Evolutionary conservation across 352 stramenopile species (phyloP), one percentile per base, ranked within the genome.

Genomic region (Globisporangium cystogenes): DNA sequence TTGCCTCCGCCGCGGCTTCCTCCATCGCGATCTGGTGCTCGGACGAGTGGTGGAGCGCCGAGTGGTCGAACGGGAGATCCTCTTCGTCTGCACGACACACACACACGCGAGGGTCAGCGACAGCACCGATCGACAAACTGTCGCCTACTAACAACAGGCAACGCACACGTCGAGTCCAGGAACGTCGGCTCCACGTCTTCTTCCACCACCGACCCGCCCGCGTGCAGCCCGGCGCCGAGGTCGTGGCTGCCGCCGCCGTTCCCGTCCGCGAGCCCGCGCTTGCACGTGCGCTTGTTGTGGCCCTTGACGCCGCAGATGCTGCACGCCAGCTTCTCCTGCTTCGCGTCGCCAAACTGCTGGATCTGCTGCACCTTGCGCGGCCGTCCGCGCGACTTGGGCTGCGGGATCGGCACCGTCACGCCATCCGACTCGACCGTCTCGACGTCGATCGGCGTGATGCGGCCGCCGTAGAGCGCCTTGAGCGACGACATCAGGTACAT

Each of bases 281-380:
- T 92, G 68, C 81, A 92, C 35, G 81, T 92, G 20, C 81, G 72
- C 53, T 92, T 92, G 67, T 92, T 92, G 71, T 92, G 81, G 11
- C 81, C 81, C 65, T 90, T 89, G 33, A 92, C 68, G 42, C 81
- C 78, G 47, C 81, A 92, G 15, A 92, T 64, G 60, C 81, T 90
- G 64, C 81, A 92, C 8, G 74, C 70, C 10, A 92, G 71, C 49
- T 87, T 88, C 42, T 89, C 78, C 51, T 84, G 72, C 55, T 87
- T 89, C 7, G 60, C 51, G 37, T 87, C 74, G 1, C 67, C 70
- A 37, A 87, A 82, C 57, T 89, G 78, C 54, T 89, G 78, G 51
- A 92, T 92, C 46, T 89, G 81, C 53, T 89, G 78, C 15, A 92
- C 63, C 52, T 92, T 92, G 48, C 81, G 81, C 15, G 81, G 81